Percentiles rank a stretch among this genome's conserved stretches.
These are phyloP conservation scores for Fraxinus dipetala DNA, from an alignment of 305 asterid species.

Conservation along the genomic window DNA sequence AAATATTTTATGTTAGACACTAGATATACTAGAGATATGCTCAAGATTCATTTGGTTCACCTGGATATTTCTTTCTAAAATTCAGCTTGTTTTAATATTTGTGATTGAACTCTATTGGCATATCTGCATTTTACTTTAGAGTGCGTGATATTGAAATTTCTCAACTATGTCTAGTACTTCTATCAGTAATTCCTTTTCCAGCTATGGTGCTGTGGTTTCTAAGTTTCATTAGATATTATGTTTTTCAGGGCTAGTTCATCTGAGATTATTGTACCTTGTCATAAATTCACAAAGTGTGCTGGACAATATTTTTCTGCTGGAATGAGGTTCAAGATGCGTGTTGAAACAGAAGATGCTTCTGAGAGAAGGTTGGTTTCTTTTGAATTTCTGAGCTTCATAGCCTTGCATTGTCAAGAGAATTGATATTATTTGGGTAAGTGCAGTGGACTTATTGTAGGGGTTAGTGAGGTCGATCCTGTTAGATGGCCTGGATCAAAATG, in stretches of 20 bases:
- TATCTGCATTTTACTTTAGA: background rate
- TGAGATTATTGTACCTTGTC: constrained; percentile 68
- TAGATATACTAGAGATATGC: background rate
- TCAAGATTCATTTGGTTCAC: background rate
- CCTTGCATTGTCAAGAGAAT: constrained; percentile 1
- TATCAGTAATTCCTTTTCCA: background rate
- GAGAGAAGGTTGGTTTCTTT: constrained; percentile 70
- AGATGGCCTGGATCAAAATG: constrained; percentile 97
- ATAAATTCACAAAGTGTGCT: constrained; percentile 70
- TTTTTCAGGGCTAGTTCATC: constrained; percentile 73
- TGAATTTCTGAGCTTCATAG: background rate
- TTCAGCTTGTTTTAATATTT: background rate
- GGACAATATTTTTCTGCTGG: constrained; percentile 63
- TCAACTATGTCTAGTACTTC: background rate
- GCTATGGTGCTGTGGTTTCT: background rate
- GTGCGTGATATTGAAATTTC: background rate
- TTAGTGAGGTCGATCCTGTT: constrained; percentile 70
- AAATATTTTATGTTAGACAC: background rate
- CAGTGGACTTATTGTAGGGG: constrained; percentile 77
- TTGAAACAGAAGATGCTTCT: constrained; percentile 86
- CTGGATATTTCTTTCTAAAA: background rate
- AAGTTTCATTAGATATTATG: background rate
- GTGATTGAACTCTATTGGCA: background rate
- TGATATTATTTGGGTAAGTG: constrained; percentile 40
- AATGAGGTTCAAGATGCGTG: constrained; percentile 78